Base-by-base conservation (phyloP, 371 early-diverging fungal genomes). In the Actinomortierella ambigua region DNA sequence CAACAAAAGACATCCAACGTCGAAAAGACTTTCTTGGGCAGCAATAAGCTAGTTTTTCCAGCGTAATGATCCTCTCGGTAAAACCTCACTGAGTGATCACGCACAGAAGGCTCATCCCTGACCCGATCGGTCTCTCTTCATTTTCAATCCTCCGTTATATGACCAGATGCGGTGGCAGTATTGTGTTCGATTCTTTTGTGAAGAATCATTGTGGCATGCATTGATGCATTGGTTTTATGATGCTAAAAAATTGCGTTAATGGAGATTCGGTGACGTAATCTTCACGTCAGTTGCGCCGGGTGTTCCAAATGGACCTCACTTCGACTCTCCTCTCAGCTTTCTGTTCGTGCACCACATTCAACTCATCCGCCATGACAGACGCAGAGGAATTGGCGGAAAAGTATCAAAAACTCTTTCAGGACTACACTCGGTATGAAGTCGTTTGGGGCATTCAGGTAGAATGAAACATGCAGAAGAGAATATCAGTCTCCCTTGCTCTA, bases 361-460 rank as follows among this genome's bases (percentile, higher is more conserved):
- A 17, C 28, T n/a, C 51, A 51, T 51, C 7, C 14, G 24, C 26
- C 48, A 71, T 71, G 73, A 71, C 62, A 40, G 73, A 71, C 54
- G 55, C 84, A 23, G 87, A 87, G 68, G 88, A 88, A 56, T 56
- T 88, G 39, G 80, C 83, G 3, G 82, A 87, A 59, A 85, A 85
- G 66, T 82, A 88, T 63, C 76, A 80, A 44, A 82, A 79, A 53
- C 73, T 88, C 34, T 82, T 86, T 55, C 81, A 83, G 46, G 84
- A 87, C 63, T 84, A 82, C 65, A 83, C 86, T 56, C 76, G 81
- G 88, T 88, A 83, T 59, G 50, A 15, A 4, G 23, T 26, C 40
- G 20, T 18, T 27, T 14, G 22, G 15, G 14, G 28, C 26, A 28
- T 29, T 17, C 23, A 27, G 8, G 49, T 15, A 18, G 47, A 22